Percentiles rank a stretch among this genome's conserved stretches.
Evolutionary conservation across 2,329 filamentous ascomycete genomes (phyloP).

Genomic region (Exutisphaerella laricina): DNA sequence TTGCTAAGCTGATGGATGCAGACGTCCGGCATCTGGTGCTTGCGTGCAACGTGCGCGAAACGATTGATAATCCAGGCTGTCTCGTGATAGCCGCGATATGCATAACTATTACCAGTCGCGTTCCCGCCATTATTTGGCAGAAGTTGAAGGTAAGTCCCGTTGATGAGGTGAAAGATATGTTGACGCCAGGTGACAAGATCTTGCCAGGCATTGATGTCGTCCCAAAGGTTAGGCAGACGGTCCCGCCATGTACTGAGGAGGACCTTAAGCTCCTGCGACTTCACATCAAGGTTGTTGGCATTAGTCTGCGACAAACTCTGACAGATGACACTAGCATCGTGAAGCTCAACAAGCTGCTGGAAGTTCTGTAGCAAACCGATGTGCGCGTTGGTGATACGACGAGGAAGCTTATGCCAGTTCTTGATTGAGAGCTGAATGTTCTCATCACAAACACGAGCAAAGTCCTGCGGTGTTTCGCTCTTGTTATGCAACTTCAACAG

Average conservation of each 20-base stretch:
- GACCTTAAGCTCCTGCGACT: slow-evolving; percentile 92
- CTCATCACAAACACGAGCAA: slow-evolving; percentile 87
- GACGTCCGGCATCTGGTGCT: slow-evolving; percentile 93
- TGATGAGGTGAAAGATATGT: slow-evolving; percentile 97
- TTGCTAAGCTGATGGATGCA: slow-evolving; percentile 95
- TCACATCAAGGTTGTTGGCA: slow-evolving; percentile 78
- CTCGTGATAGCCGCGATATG: slow-evolving; percentile 95
- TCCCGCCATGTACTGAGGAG: slow-evolving; percentile 94
- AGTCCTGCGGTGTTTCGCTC: slow-evolving; percentile 72
- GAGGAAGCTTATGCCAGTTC: slow-evolving; percentile 98
- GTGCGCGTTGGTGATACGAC: slow-evolving; percentile 87
- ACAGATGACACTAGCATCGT: slow-evolving; percentile 96
- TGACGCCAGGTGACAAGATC: slow-evolving; percentile 99
- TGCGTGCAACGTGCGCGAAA: slow-evolving; percentile 94
- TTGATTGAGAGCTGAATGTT: slow-evolving; percentile 94
- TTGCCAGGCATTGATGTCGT: slow-evolving; percentile 99
- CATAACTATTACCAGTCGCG: slow-evolving; percentile 84
- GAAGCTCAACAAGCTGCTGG: slow-evolving; percentile 93
- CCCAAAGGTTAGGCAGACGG: slow-evolving; percentile 93
- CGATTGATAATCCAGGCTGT: slow-evolving; percentile 99
- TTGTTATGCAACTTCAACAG: slow-evolving; percentile 91
- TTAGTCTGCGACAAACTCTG: slow-evolving; percentile 82
- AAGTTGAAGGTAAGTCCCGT: slow-evolving; percentile 82
- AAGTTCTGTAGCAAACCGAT: slow-evolving; percentile 95
- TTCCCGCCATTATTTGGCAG: slow-evolving; percentile 70